Base-by-base conservation (phyloP, 164 flowering plant genomes). In the Paratinospora sagittata region DNA sequence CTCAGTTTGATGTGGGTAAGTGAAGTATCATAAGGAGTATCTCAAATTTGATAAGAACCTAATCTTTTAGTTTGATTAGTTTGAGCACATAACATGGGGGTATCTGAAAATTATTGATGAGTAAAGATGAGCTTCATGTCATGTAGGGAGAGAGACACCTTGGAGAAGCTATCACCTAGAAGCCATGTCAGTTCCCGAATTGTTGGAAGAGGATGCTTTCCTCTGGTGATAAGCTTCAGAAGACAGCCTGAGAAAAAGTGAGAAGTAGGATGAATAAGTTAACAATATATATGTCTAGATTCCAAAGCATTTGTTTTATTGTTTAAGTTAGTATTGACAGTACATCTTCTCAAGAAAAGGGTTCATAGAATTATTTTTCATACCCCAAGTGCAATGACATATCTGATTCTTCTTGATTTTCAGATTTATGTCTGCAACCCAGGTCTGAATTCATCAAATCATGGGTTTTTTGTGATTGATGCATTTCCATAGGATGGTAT, bases 331-430 rank as follows among this genome's bases (percentile, higher is more conserved):
- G 1, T n/a, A 66, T 37, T n/a, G 3, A 6, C 8, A 39, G 9
- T 12, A 41, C 8, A 43, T 45, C 36, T 12, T 49, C 57, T 49
- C 2, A 14, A 49, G 12, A 16, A 43, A 49, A 19, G 57, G n/a
- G 21, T 4, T 49, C n/a, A 14, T 49, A 49, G 0, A 49, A 49
- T 17, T 26, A 75, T 27, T 21, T 14, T 13, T 43, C 67, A 36
- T 88, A 89, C 97, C 93, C 91, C 66, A 90, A 84, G 63, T 87
- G 86, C 80, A 92, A 81, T 62, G 92, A 83, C 33, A 89, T 89
- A 72, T 87, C 93, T 33, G 95, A 90, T 74, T 84, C 88, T 62
- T 69, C 87, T 34, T 66, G 73, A 66, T 78, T 83, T 30, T 83
- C 91, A 34, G 69, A 16, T 21, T 68, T 66, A 70, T 74, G 76